Base-by-base conservation (phyloP, 2,329 filamentous ascomycete genomes). In the Alternaria angustiovoidea region DNA sequence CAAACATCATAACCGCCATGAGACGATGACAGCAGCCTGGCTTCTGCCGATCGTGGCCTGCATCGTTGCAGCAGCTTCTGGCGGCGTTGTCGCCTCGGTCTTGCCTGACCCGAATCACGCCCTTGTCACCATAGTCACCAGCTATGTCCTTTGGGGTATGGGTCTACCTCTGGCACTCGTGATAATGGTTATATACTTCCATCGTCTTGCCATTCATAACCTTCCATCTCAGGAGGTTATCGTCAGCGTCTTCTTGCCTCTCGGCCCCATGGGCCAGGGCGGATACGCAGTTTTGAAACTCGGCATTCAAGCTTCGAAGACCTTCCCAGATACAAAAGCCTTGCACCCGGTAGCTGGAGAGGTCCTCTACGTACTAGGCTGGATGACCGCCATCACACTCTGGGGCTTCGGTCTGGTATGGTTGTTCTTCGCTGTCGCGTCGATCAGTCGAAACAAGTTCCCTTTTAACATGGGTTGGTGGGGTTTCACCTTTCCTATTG, bases 121-220 rank as follows among this genome's bases (percentile, higher is more conserved):
- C 8, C 73, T 90, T 28, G 84, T 83, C 57, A 92, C 89, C 0
- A 71, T 91, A 34, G 79, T 90, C 18, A 81, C 81, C 11, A 88
- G 84, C 14, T 92, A 91, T 70, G 80, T 91, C 16, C 84, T 92
- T 49, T 91, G 87, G 88, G 89, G 89, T 1, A 86, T 87, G 46
- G 88, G 88, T 11, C 81, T 84, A 0, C 85, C 85, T 0, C 77
- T 91, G 56, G 85, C 88, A 1, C 82, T 88, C 68, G 81, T 85
- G 43, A 83, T 90, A 16, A 77, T 91, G 47, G 86, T 85, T 1
- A 84, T 91, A 8, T 92, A 92, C 77, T 91, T 90, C 72, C 87
- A 90, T 67, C 86, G 89, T n/a, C 80, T 92, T 5, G 86, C 86
- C 2, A 76, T 91, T 7, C 84, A 91, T 76, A 86, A 87, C 26